Evolutionary conservation across 2,329 filamentous ascomycete genomes (phyloP).

Genomic region (Aurifilum marmelostoma): DNA sequence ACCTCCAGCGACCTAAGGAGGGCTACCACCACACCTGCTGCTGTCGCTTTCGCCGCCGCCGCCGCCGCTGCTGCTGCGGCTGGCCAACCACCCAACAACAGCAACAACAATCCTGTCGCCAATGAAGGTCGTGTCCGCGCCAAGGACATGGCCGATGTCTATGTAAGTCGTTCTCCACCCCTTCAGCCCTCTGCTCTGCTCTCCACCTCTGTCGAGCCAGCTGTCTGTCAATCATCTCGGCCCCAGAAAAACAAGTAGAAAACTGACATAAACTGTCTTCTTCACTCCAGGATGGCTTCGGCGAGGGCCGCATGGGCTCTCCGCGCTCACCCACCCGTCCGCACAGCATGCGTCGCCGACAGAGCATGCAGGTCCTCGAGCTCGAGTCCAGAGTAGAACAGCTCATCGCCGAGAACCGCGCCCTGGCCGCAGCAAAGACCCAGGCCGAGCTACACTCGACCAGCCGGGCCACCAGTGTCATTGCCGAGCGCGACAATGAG

Average conservation of each 20-base stretch:
- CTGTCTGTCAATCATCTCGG: conserved; percentile 9
- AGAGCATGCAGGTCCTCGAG: conserved; percentile 96
- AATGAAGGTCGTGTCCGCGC: conserved; percentile 85
- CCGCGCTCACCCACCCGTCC: conserved; percentile 91
- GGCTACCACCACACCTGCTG: conserved; percentile 29
- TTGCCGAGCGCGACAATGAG: conserved; percentile 84
- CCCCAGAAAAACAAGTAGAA: not conserved
- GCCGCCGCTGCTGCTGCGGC: conserved; percentile 6
- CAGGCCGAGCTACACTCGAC: conserved; percentile 69
- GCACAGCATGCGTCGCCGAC: conserved; percentile 92
- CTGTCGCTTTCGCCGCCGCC: conserved; percentile 12
- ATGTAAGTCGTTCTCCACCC: conserved; percentile 66
- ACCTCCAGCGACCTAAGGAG: conserved; percentile 26
- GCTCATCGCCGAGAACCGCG: conserved; percentile 80
- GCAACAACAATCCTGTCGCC: conserved; percentile 67
- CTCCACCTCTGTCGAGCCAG: not conserved
- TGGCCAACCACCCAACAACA: conserved; percentile 45
- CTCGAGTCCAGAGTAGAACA: conserved; percentile 85
- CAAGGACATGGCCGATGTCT: conserved; percentile 90
- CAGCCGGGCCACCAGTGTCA: conserved; percentile 67
- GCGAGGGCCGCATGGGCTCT: conserved; percentile 83
- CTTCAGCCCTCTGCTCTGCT: conserved; percentile 11
- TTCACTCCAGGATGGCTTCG: conserved; percentile 78
- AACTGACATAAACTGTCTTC: conserved; percentile 28
- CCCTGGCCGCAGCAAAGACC: conserved; percentile 72